These are phyloP conservation scores for Citrus australasica DNA, from an alignment of 345 rosid genomes.

Conservation along the genomic window DNA sequence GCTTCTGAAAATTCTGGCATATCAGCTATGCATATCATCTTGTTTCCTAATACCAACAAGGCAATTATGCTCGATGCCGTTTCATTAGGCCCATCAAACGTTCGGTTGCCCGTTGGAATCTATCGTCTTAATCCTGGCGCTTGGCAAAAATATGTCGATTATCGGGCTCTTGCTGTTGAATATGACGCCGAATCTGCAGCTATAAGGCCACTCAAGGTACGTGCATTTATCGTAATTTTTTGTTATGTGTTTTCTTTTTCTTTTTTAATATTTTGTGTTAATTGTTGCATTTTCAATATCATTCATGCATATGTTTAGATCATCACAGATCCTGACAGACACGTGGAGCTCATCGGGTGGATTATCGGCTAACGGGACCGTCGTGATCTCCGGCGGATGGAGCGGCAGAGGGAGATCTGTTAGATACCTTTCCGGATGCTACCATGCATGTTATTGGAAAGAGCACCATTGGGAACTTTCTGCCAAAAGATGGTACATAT, in stretches of 20 bases:
- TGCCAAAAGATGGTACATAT: constrained; percentile 26
- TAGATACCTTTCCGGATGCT: constrained; percentile 23
- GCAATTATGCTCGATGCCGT: constrained; percentile 20
- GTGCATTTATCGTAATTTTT: not conserved
- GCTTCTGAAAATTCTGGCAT: constrained; percentile 19
- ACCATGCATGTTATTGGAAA: constrained; percentile 23
- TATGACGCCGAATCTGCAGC: constrained; percentile 8
- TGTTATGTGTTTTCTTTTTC: not conserved
- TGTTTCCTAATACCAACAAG: constrained; percentile 16
- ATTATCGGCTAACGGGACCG: constrained; percentile 26
- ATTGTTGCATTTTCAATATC: not conserved
- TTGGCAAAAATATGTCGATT: not conserved
- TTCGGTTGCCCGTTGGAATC: not conserved
- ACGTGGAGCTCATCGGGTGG: constrained; percentile 49
- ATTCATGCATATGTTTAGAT: not conserved
- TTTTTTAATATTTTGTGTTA: not conserved
- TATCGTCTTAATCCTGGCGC: not conserved
- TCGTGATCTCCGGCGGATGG: constrained; percentile 34
- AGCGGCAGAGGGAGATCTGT: constrained; percentile 30
- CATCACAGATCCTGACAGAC: constrained; percentile 35
- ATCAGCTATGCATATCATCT: constrained; percentile 23
- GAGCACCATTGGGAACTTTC: constrained; percentile 31
- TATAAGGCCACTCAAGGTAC: constrained; percentile 14
- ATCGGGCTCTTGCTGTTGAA: constrained; percentile 17
- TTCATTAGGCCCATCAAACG: constrained; percentile 7